These are phyloP conservation scores for Monosporascus sp. DNA, from an alignment of 2,329 filamentous ascomycete genomes.

Conservation along the genomic window DNA sequence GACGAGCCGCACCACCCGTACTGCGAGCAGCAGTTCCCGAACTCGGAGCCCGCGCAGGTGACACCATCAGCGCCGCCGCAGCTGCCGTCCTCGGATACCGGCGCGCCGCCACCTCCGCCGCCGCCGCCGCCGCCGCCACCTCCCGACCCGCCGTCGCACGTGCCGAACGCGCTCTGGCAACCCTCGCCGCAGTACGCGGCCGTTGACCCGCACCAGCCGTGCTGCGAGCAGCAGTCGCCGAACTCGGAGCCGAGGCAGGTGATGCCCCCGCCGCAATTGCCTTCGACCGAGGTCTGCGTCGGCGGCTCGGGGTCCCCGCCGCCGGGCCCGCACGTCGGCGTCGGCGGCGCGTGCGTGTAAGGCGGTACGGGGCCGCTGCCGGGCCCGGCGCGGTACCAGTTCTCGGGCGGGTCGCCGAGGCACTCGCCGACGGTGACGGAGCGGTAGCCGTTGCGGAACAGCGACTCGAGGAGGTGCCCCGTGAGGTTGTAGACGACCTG, in stretches of 20 bases:
- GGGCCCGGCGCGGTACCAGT: conserved; percentile 45
- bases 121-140: conserved; percentile 16
- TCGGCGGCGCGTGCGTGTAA: conserved; percentile 20
- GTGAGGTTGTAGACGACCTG: conserved; percentile 42
- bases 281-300: conserved; percentile 14
- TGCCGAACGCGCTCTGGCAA: conserved; percentile 30
- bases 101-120: conserved; percentile 10
- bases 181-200: conserved; percentile 33
- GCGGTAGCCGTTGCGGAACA: conserved; percentile 35
- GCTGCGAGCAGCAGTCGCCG: conserved; percentile 25
- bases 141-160: conserved; percentile 14
- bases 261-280: conserved; percentile 21
- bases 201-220: conserved; percentile 32
- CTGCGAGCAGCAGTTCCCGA: conserved; percentile 25
- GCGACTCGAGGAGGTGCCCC: conserved; percentile 35
- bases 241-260: conserved; percentile 24
- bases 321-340: conserved; percentile 20
- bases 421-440: conserved; percentile 52
- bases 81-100: conserved; percentile 18
- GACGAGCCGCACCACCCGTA: conserved; percentile 33
- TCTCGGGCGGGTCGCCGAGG: conserved; percentile 40
- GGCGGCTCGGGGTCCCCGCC: conserved; percentile 6
- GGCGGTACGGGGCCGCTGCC: conserved; percentile 19
- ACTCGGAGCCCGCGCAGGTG: conserved; percentile 24
- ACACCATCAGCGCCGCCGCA: conserved; percentile 16